Percentiles rank a stretch among this genome's conserved stretches.
phyloP scores from a whole-genome alignment of 176 grass and related monocot species.

The Ananas comosus region DNA sequence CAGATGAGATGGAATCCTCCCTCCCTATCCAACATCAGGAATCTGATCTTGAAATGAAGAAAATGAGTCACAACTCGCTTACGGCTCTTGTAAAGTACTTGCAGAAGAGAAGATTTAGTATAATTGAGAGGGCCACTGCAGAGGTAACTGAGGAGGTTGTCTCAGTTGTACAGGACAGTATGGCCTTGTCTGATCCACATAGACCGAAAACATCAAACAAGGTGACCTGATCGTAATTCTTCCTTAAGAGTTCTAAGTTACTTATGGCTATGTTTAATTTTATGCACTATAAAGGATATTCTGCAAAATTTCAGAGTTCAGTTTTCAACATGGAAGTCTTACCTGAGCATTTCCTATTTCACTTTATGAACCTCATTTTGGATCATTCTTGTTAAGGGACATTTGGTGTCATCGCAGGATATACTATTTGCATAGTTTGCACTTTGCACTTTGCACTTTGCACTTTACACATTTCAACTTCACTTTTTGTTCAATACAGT shows the following conservation, averaged over 20 bases:
- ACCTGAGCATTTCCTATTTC: neutral
- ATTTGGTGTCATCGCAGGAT: neutral
- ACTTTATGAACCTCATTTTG: neutral
- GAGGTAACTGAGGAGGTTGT: slow-evolving; percentile 96
- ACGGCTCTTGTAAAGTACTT: slow-evolving; percentile 89
- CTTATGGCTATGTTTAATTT: too few relatives aligned
- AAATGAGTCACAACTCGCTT: slow-evolving; percentile 84
- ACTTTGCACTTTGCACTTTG: neutral
- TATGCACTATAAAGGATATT: too few relatives aligned
- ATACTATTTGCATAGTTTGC: neutral
- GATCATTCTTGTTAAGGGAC: neutral
- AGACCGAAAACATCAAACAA: slow-evolving; percentile 46
- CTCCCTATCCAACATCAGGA: slow-evolving; percentile 44
- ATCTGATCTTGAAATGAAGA: slow-evolving; percentile 68
- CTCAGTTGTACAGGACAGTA: slow-evolving; percentile 78
- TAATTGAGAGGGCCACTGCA: slow-evolving; percentile 87
- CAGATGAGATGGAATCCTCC: slow-evolving; percentile 83
- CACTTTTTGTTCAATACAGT: neutral
- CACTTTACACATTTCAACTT: neutral
- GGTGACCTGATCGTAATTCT: neutral
- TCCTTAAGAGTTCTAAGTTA: neutral
- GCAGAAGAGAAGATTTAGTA: slow-evolving; percentile 91
- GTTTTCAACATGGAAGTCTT: neutral
- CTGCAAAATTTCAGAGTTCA: too few relatives aligned
- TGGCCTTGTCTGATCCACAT: slow-evolving; percentile 66